phyloP scores from a whole-genome alignment of 306 rosid species.

The Dryas alaskensis region DNA sequence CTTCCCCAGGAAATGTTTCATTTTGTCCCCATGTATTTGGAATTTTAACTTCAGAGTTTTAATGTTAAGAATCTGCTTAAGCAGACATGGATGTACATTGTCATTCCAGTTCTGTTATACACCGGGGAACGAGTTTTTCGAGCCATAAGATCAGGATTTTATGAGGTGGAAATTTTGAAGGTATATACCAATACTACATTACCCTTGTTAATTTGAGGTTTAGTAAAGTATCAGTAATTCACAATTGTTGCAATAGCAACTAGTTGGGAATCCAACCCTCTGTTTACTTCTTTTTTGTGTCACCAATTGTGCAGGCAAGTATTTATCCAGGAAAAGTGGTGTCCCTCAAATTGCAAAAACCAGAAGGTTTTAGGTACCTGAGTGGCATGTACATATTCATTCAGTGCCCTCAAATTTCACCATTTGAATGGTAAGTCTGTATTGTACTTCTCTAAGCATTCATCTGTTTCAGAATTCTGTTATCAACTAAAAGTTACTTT shows the following conservation, averaged over 20 bases:
- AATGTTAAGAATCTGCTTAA: not conserved
- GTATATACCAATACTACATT: slow-evolving; percentile 31
- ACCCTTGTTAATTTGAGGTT: not conserved
- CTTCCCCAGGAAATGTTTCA: not conserved
- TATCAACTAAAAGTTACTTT: not conserved
- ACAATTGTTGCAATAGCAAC: not conserved
- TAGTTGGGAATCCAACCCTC: not conserved
- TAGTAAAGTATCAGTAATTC: not conserved
- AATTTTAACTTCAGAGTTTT: not conserved
- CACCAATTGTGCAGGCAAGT: slow-evolving; percentile 44
- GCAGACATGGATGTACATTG: slow-evolving; percentile 92
- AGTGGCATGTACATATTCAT: slow-evolving; percentile 91
- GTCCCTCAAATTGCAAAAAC: slow-evolving; percentile 72
- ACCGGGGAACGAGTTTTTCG: slow-evolving; percentile 72
- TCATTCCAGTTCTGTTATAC: slow-evolving; percentile 65
- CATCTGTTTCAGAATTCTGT: not conserved
- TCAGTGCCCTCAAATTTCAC: slow-evolving; percentile 86
- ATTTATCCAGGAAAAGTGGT: slow-evolving; percentile 75
- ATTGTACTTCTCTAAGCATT: not conserved
- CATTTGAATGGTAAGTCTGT: slow-evolving; percentile 64
- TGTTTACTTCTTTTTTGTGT: not conserved
- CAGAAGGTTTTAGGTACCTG: slow-evolving; percentile 64
- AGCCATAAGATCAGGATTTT: slow-evolving; percentile 73
- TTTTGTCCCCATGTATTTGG: not conserved
- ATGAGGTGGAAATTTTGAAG: slow-evolving; percentile 65